phyloP scores from a whole-genome alignment of 2,329 filamentous ascomycete genomes.

The Fusarium equiseti region DNA sequence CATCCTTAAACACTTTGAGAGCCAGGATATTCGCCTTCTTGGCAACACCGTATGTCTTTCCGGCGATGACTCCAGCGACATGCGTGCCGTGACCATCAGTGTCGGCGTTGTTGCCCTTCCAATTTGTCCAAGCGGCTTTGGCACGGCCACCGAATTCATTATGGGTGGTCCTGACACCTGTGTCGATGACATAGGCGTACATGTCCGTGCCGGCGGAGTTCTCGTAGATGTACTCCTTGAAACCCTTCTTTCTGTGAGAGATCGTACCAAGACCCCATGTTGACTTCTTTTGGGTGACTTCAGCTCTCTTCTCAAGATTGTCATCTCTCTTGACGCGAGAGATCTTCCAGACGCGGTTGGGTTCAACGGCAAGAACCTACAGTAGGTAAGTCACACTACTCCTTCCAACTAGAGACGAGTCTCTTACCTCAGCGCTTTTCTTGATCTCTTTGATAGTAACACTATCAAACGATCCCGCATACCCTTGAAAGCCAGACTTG shows the following conservation, averaged over 20 bases:
- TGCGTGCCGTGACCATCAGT: slow-evolving; percentile 36
- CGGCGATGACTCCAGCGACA: slow-evolving; percentile 34
- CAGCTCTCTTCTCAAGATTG: slow-evolving; percentile 9
- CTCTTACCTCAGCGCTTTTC: slow-evolving; percentile 55
- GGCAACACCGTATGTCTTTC: slow-evolving; percentile 49
- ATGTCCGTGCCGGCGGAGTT: slow-evolving; percentile 18
- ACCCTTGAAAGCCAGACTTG: slow-evolving; percentile 53
- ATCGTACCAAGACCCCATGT: slow-evolving; percentile 35
- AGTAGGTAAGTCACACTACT: too few relatives aligned
- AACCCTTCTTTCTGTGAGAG: slow-evolving; percentile 23
- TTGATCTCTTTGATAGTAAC: slow-evolving; percentile 56
- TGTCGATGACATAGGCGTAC: slow-evolving; percentile 36
- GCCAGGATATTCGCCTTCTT: slow-evolving; percentile 57
- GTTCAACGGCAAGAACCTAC: slow-evolving; percentile 41
- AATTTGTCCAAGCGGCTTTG: slow-evolving; percentile 20
- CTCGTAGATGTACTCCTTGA: slow-evolving; percentile 29
- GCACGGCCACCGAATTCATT: slow-evolving; percentile 31
- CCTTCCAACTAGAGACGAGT: too few relatives aligned
- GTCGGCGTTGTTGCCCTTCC: slow-evolving; percentile 8
- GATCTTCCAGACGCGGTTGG: slow-evolving; percentile 32
- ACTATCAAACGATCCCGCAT: slow-evolving; percentile 57
- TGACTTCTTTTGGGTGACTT: slow-evolving; percentile 6
- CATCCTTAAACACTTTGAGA: slow-evolving; percentile 56
- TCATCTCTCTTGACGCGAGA: not conserved
- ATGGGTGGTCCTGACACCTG: slow-evolving; percentile 16